These are phyloP conservation scores for Micractinium conductrix DNA, from an alignment of 139 green algal genomes.

Conservation along the genomic window DNA sequence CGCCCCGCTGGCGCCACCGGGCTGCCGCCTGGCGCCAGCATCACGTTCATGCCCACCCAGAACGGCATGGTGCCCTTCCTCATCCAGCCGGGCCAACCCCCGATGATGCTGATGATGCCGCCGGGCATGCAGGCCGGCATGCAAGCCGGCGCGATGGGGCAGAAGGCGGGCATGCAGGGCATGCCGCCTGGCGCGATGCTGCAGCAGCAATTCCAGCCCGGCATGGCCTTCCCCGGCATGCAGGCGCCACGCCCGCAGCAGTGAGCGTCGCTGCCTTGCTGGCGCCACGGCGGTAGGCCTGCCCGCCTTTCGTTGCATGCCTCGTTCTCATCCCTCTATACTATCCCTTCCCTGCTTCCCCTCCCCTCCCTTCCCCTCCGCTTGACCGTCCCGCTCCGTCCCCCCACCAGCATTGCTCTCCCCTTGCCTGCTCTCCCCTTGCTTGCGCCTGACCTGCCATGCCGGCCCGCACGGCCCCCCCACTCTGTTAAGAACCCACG, in stretches of 20 bases:
- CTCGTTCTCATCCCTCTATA: background rate
- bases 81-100: slow-evolving; percentile 18
- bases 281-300: background rate
- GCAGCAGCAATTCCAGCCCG: background rate
- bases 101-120: slow-evolving; percentile 9
- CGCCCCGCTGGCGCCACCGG: background rate
- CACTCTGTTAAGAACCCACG: too few species aligned
- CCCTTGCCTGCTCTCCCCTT: background rate
- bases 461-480: too few species aligned
- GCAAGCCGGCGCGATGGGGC: too few species aligned
- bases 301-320: background rate
- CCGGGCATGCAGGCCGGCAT: slow-evolving; percentile 11
- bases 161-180: background rate
- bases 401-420: too few species aligned
- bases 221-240: background rate
- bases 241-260: background rate
- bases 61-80: slow-evolving; percentile 17
- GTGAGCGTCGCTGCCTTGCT: background rate
- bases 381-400: background rate
- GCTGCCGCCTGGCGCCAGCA: background rate
- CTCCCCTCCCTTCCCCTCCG: background rate
- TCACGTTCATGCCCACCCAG: slow-evolving; percentile 1
- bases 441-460: too few species aligned
- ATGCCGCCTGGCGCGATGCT: background rate
- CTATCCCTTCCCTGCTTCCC: background rate